Base-by-base conservation (phyloP, 2,329 filamentous ascomycete species). In the Pyricularia pennisetigena region DNA sequence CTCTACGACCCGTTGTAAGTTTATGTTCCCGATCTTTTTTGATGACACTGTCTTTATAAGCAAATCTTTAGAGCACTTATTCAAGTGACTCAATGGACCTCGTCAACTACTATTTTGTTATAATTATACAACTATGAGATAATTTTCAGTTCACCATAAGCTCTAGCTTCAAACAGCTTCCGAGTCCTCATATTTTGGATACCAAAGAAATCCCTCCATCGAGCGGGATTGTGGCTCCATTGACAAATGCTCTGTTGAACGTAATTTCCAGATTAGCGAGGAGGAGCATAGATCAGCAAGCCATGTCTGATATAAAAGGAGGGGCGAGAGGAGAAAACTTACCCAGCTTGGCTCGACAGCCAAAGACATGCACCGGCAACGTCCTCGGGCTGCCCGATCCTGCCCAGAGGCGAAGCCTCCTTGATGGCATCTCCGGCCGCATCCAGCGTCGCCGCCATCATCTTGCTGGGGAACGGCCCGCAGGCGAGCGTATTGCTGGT, bases 281-380 rank as follows among this genome's bases (percentile, higher is more conserved):
- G n/a, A n/a, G 2, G 16, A n/a, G 6, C 23, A 35, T 6, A 26
- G 62, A 12, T n/a, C 10, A 12, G 24, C 20, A 54, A 54, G 30
- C 14, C 8, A 29, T 29, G 26, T 7, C 10, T 14, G n/a, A 10
- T 29, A 30, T 5, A 59, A n/a, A 49, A 67, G 8, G 23, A 65
- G 61, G 41, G 14, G n/a, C n/a, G n/a, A 66, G 14, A 68, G 26
- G 24, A 41, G 65, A 24, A 66, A 24, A 74, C 78, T 76, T 71
- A 80, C 77, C 90, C 90, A 1, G 90, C 90, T 68, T 85, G 81
- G 73, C 88, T 90, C 57, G 84, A 82, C 74, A 93, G 76, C 77
- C 90, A 93, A 68, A 93, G 77, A 75, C 90, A 91, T 12, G 89
- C 83, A 0, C 90, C 90, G 0, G 89, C 90, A 4, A 91, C 87